phyloP scores from a whole-genome alignment of 192 early-diverging fungal genomes.

The Entrophospora sp. region DNA sequence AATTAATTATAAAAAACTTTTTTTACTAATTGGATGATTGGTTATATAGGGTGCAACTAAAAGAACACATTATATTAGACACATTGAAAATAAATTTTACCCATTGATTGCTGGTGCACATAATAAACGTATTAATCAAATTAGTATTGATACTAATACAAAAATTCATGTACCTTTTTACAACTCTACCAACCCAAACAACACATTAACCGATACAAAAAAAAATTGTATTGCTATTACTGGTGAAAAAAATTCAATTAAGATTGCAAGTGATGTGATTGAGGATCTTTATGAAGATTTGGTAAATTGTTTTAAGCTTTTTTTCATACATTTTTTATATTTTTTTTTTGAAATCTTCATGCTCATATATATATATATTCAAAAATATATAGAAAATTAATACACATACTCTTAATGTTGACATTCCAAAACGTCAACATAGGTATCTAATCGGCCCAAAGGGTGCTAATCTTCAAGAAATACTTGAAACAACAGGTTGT shows the following conservation, averaged over 20 bases:
- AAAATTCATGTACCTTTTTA: constrained; percentile 74
- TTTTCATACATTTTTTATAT: no score
- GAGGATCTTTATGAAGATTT: constrained; percentile 52
- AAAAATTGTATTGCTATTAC: constrained; percentile 56
- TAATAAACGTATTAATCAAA: constrained; percentile 47
- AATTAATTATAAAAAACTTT: no score
- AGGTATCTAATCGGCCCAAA: constrained; percentile 81
- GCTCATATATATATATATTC: no score
- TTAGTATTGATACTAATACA: constrained; percentile 54
- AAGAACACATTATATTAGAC: constrained; percentile 52
- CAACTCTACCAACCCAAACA: no score
- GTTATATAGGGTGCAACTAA: no score
- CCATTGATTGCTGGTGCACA: constrained; percentile 79
- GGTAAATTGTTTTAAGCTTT: no score
- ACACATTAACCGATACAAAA: no score
- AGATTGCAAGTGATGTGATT: constrained; percentile 53
- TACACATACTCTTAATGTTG: constrained; percentile 56
- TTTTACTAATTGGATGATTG: no score
- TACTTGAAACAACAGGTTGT: constrained; percentile 80
- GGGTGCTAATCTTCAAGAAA: constrained; percentile 70
- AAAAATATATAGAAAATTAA: no score
- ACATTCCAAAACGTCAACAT: constrained; percentile 87
- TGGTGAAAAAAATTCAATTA: constrained; percentile 69
- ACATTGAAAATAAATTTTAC: constrained; percentile 63
- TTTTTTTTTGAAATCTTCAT: no score